These are phyloP conservation scores for Zasmidium cellare DNA, from an alignment of 2,329 filamentous ascomycete species.

Conservation along the genomic window DNA sequence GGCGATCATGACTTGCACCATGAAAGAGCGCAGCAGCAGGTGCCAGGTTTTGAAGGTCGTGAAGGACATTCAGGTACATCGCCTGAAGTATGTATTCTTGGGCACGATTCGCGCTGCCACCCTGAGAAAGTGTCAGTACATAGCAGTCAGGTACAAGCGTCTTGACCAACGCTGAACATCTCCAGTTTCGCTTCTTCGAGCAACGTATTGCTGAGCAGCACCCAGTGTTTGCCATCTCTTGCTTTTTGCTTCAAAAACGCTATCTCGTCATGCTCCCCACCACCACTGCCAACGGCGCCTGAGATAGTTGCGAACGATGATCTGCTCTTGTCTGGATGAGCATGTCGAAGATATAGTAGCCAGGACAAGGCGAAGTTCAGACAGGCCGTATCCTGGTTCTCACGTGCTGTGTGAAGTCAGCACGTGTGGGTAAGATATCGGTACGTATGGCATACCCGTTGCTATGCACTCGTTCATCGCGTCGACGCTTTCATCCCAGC, in stretches of 20 bases:
- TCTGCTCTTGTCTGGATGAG: slow-evolving; percentile 62
- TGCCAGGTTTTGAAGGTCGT: slow-evolving; percentile 70
- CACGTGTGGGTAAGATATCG: not conserved
- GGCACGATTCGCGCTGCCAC: slow-evolving; percentile 47
- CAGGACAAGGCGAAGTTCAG: slow-evolving; percentile 95
- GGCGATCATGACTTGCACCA: slow-evolving; percentile 71
- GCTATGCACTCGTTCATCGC: slow-evolving; percentile 94
- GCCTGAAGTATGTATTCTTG: slow-evolving; percentile 80
- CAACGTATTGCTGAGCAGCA: slow-evolving; percentile 77
- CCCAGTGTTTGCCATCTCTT: slow-evolving; percentile 83
- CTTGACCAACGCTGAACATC: slow-evolving; percentile 65
- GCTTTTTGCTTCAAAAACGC: slow-evolving; percentile 83
- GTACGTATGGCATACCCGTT: slow-evolving; percentile 49
- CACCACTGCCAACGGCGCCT: slow-evolving; percentile 27
- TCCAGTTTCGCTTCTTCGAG: slow-evolving; percentile 82
- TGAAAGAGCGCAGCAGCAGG: slow-evolving; percentile 73
- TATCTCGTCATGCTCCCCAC: slow-evolving; percentile 71
- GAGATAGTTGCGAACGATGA: slow-evolving; percentile 23
- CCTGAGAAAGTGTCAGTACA: slow-evolving; percentile 14
- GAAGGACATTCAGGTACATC: slow-evolving; percentile 77
- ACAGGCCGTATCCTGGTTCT: slow-evolving; percentile 88
- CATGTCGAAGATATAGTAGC: slow-evolving; percentile 91
- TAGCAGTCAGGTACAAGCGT: not conserved
- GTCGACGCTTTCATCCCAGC: slow-evolving; percentile 82
- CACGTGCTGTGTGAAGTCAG: slow-evolving; percentile 60